Evolutionary conservation across 306 rosid genomes (phyloP), one percentile per base, ranked within the genome.

Genomic region (Gynostemma pentaphyllum): DNA sequence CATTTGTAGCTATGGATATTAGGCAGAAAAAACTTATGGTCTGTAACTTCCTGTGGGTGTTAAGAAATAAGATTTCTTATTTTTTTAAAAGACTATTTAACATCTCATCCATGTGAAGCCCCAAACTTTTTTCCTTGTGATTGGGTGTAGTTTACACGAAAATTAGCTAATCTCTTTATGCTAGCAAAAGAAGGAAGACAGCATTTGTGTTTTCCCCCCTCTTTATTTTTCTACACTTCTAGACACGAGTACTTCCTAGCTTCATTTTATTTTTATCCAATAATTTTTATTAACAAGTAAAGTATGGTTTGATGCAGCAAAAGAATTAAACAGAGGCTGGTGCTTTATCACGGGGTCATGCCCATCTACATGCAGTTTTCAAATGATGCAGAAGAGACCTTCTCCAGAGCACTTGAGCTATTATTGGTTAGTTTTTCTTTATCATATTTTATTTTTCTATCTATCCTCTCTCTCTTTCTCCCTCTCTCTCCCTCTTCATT

Each of bases 361-460:
- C 95, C 99, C 19, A 82, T 88, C 70, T 83, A 78, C 72, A 84
- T 88, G 99, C 80, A 81, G 56, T 84, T 92, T 72, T 86, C 95
- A 27, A 81, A 86, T 74, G 96, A 92, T 78, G 80, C 79, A 15
- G 94, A 92, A 66, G 98, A 86, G 71, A 92, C 99, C 7, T 86
- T 84, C 81, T 78, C 85, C 53, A 81, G 98, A 79, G 94, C 99
- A 67, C 76, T 86, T 60, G 75, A 84, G 60, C 71, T 88, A 27
- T 70, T 92, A 27, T 50, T 86, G 96, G 99, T 92, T 45, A 74
- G 92, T 73, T 63, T 63, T 63, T 44, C 63, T 29, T 77, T 23
- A 50, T 23, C 7, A 14, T 36, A 27, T 56, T 6, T 5, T 21
- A 4, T 28, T 59, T 59, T 59, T 9, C 64, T 59, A 60, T 22